These are phyloP conservation scores for Serendipita vermifera DNA, from an alignment of 768 basidiomycete genomes.

Conservation along the genomic window DNA sequence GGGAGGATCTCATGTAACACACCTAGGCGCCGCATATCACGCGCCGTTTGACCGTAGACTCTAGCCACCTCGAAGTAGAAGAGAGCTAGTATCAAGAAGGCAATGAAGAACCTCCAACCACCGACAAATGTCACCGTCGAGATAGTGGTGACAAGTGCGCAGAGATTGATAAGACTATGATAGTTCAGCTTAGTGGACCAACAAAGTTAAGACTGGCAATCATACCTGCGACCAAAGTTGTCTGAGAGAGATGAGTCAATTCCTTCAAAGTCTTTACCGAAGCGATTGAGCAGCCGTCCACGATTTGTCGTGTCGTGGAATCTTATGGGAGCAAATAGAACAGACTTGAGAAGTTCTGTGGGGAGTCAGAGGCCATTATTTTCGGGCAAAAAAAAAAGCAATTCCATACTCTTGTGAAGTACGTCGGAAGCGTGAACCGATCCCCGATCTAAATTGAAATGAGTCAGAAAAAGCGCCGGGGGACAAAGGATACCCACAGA, in stretches of 20 bases:
- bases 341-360: constrained; percentile 52
- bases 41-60: constrained; percentile 72
- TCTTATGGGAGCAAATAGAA: constrained; percentile 77
- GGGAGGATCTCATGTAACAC: background rate
- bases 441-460: constrained; percentile 40
- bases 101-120: constrained; percentile 58
- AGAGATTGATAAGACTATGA: constrained; percentile 20
- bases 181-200: background rate
- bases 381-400: constrained; percentile 2
- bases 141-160: constrained; percentile 61
- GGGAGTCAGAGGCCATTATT: background rate
- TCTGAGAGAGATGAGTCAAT: constrained; percentile 76
- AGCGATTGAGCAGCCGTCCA: constrained; percentile 69
- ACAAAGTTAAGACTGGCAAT: constrained; percentile 28
- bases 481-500: constrained; percentile 41
- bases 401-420: constrained; percentile 58
- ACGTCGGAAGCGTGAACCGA: constrained; percentile 71
- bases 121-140: constrained; percentile 66
- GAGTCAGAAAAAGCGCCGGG: background rate
- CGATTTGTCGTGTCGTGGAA: constrained; percentile 89
- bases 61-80: constrained; percentile 42
- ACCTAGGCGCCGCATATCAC: constrained; percentile 30
- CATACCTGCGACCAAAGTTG: constrained; percentile 66
- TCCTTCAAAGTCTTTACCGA: constrained; percentile 84
- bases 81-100: constrained; percentile 39